Conservation (phyloP, 345 rosid genomes). For the Raphanus sativus region DNA sequence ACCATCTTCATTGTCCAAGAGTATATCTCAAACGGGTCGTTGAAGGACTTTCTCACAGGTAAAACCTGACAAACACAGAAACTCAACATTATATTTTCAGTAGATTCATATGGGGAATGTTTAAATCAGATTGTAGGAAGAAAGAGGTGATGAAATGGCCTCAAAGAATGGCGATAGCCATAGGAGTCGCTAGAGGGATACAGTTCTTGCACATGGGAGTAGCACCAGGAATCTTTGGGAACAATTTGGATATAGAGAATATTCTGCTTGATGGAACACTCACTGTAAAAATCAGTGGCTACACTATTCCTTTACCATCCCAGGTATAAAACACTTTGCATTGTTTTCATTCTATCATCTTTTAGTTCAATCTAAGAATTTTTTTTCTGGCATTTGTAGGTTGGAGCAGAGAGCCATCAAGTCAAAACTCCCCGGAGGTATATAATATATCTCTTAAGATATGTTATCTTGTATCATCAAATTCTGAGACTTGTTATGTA, state of each 20-base stretch:
- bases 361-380: background rate
- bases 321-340: conserved; percentile 42
- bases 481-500: conserved; percentile 7
- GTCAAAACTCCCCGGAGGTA: conserved; percentile 30
- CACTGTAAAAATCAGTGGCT: conserved; percentile 63
- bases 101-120: conserved; percentile 5
- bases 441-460: background rate
- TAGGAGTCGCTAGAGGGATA: conserved; percentile 82
- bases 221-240: conserved; percentile 76
- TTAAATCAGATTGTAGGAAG: conserved; percentile 65
- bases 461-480: background rate
- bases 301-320: conserved; percentile 69
- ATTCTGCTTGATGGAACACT: conserved; percentile 77
- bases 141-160: conserved; percentile 88
- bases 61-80: background rate
- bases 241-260: conserved; percentile 67
- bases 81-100: background rate
- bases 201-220: conserved; percentile 93
- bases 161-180: conserved; percentile 76
- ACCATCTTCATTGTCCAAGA: conserved; percentile 71
- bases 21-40: conserved; percentile 67
- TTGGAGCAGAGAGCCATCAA: conserved; percentile 50
- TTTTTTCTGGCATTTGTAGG: conserved; percentile 39
- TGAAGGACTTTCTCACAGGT: conserved; percentile 68
- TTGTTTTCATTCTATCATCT: background rate